Conservation (phyloP, 306 rosid genomes). For the Cucurbita ficifolia region DNA sequence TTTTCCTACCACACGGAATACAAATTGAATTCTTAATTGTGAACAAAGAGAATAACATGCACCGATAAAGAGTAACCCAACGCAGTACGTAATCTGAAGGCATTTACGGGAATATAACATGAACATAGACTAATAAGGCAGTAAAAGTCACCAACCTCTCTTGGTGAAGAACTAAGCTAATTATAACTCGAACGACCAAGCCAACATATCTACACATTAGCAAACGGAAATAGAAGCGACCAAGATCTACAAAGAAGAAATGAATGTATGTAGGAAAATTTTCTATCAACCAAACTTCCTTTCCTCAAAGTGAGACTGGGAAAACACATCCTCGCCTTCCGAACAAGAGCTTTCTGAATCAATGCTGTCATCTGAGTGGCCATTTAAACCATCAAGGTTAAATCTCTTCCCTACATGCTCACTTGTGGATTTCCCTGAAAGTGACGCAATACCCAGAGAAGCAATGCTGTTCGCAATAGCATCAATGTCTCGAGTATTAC, state of each 20-base stretch:
- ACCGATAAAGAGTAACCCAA: not conserved
- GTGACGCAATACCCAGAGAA: conserved; percentile 66
- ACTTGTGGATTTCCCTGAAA: conserved; percentile 37
- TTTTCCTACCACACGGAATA: not conserved
- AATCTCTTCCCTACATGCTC: conserved; percentile 13
- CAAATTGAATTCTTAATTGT: not conserved
- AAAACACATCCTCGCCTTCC: conserved; percentile 17
- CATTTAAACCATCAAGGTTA: conserved; percentile 10
- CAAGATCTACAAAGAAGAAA: conserved; percentile 7
- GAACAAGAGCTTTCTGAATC: conserved; percentile 26
- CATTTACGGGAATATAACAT: not conserved
- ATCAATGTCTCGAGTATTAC: conserved; percentile 54
- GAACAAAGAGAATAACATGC: not conserved
- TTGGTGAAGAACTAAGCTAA: not conserved
- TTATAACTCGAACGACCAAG: not conserved
- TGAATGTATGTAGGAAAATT: not conserved
- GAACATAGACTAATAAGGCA: not conserved
- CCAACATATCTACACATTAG: conserved; percentile 1
- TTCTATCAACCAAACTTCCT: conserved; percentile 7
- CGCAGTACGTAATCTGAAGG: not conserved
- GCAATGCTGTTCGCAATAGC: conserved; percentile 68
- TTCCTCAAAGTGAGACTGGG: not conserved
- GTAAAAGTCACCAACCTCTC: not conserved
- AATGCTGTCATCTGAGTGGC: conserved; percentile 18
- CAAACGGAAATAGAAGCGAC: not conserved